Base-by-base conservation (phyloP, 2,329 filamentous ascomycete species). In the Allantophomopsis lycopodina region DNA sequence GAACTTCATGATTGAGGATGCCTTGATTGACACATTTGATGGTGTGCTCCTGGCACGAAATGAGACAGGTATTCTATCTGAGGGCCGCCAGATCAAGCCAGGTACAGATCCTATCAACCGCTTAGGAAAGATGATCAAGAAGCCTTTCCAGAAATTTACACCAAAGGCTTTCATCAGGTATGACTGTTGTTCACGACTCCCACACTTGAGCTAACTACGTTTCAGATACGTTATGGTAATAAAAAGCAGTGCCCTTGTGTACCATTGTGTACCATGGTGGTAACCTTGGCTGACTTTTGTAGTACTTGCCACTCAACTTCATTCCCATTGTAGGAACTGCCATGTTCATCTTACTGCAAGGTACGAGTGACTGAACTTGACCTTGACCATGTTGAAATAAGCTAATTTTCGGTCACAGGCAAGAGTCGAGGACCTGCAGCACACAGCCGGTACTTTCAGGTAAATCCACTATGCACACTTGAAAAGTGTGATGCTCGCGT, bases 261-360 rank as follows among this genome's bases (percentile, higher is more conserved):
- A n/a, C n/a, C n/a, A n/a, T n/a, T n/a, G n/a, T n/a, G n/a, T n/a
- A n/a, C n/a, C n/a, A n/a, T n/a, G n/a, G n/a, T n/a, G 10, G 23
- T 6, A 8, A 28, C 23, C 23, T 28, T 28, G 23, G 23, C 23
- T 28, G 23, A 28, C 10, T 28, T 28, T 28, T 28, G 23, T 28
- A 95, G 62, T 91, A 93, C 56, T 67, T 94, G 33, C 88, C 89
- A 10, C 69, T 96, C 44, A 96, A 95, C 63, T 87, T 94, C 55
- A 87, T 96, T 39, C 89, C 89, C 0, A 71, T 95, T 1, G 74
- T 94, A 14, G 89, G 89, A 5, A 94, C 88, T 0, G 64, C 78
- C 7, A 63, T 87, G 4, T 96, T 94, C 58, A 71, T 95, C 28
- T 57, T 82, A 20, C 56, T 93, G 13, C 86, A 94, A 59, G 82